Conservation (phyloP, 305 asterid species). For the Fraxinus angustifolia region DNA sequence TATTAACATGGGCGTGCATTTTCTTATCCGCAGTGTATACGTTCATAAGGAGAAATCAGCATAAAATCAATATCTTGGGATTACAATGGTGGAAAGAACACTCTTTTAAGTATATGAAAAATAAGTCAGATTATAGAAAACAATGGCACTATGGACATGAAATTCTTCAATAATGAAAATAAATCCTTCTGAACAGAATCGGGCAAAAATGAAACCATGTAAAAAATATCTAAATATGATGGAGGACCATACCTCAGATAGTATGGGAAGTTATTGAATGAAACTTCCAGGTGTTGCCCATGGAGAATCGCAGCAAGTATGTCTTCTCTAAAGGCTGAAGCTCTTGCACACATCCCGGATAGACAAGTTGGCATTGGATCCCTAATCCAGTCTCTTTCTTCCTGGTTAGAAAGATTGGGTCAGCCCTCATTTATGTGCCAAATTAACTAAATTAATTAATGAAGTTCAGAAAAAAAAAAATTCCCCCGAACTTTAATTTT, state of each 20-base stretch:
- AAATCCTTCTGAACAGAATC: not conserved
- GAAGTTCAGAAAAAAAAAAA: not conserved
- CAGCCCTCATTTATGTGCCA: not conserved
- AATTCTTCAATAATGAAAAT: not conserved
- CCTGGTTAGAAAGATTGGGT: constrained; percentile 21
- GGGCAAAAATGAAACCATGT: not conserved
- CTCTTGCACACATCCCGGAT: constrained; percentile 50
- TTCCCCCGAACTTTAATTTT: constrained; percentile 31
- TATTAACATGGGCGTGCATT: constrained; percentile 5
- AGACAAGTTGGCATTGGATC: constrained; percentile 45
- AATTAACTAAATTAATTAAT: not conserved
- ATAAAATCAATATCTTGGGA: not conserved
- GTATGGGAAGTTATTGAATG: constrained; percentile 83
- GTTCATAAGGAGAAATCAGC: not conserved
- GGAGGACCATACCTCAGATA: constrained; percentile 59
- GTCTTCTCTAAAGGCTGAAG: constrained; percentile 59
- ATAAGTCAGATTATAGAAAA: not conserved
- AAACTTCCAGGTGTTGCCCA: constrained; percentile 59
- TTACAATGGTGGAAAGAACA: not conserved
- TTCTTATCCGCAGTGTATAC: constrained; percentile 9
- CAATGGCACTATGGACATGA: not conserved
- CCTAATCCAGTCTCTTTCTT: constrained; percentile 61
- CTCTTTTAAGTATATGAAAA: not conserved
- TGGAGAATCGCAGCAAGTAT: constrained; percentile 52
- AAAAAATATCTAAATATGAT: not conserved